These are phyloP conservation scores for Kluyveromyces marxianus DNA, from an alignment of 1,139 yeast genomes.

Conservation along the genomic window DNA sequence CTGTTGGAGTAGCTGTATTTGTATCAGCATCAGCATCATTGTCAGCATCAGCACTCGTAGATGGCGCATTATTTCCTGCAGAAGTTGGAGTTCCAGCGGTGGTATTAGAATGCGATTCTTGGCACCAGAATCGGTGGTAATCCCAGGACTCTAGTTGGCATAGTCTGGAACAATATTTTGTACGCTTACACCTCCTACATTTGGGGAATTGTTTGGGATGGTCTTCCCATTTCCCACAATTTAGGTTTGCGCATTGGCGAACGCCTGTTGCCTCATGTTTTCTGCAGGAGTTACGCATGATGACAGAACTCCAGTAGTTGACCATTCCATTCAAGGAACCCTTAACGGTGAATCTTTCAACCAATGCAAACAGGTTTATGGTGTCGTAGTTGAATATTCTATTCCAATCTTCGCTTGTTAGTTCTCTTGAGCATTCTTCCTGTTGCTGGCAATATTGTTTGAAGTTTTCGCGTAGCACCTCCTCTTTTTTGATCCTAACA, in stretches of 20 bases:
- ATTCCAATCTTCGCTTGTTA: constrained; percentile 15
- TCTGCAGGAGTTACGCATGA: constrained; percentile 91
- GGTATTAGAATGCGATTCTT: constrained; percentile 20
- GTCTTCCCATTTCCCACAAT: constrained; percentile 94
- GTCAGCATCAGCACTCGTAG: neutral
- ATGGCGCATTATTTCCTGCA: neutral
- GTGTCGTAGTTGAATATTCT: constrained; percentile 22
- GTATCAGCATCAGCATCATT: too few relatives aligned
- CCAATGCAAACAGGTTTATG: constrained; percentile 78
- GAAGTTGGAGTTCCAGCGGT: constrained; percentile 8
- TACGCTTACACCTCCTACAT: constrained; percentile 87
- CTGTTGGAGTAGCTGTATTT: too few relatives aligned
- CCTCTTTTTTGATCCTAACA: constrained; percentile 9
- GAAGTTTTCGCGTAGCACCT: constrained; percentile 10
- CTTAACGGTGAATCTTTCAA: constrained; percentile 80
- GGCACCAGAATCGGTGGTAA: constrained; percentile 91
- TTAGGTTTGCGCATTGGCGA: constrained; percentile 88
- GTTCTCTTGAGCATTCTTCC: constrained; percentile 12
- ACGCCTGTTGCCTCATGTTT: constrained; percentile 90
- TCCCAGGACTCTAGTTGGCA: constrained; percentile 93
- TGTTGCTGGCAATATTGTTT: constrained; percentile 16
- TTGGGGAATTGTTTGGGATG: constrained; percentile 88
- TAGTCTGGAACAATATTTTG: constrained; percentile 88
- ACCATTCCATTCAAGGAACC: constrained; percentile 61
- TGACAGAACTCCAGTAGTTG: constrained; percentile 95